Base-by-base conservation (phyloP, 768 basidiomycete genomes). In the Suillus subalutaceus region DNA sequence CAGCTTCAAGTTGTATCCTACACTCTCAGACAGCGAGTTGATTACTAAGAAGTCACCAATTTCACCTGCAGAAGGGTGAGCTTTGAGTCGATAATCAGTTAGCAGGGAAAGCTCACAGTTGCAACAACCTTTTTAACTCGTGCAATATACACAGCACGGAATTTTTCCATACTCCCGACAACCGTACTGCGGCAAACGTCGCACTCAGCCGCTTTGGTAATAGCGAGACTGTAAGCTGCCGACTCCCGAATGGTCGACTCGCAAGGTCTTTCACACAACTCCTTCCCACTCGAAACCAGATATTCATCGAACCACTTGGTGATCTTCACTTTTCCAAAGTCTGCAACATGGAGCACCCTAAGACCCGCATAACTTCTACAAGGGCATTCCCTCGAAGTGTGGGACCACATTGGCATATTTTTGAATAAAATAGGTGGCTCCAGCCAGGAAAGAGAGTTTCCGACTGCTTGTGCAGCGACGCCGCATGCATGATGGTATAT, bases 401-500 rank as follows among this genome's bases (percentile, higher is more conserved):
- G 37, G 37, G 3, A 37, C 37, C 8, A 9, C 37, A 37, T 37
- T 37, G 37, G 37, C 37, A 37, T 37, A 37, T 37, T 2, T 37
- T 9, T 10, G 37, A 8, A 37, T 37, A 37, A 37, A 10, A 37
- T 37, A 37, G 8, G 10, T 37, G 37, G 37, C 37, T 37, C 37
- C 9, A 37, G 16, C 58, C 58, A 59, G 23, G 23, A 40, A 23
- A 58, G 58, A 41, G 23, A 26, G 8, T 59, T 23, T 37, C 65
- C 50, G 4, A 65, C 26, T 35, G 20, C 16, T 66, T 55, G 46
- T 1, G 67, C 67, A 15, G 15, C 44, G 1, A 46, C 74, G 8
- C 79, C 81, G 66, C 83, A 83, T 40, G 72, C 64, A 44, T 74
- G 72, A 68, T 82, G 81, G 67, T 83, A 84, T 41, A 79, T 74